Evolutionary conservation across 306 rosid species (phyloP).

Genomic region (Quercus robur): DNA sequence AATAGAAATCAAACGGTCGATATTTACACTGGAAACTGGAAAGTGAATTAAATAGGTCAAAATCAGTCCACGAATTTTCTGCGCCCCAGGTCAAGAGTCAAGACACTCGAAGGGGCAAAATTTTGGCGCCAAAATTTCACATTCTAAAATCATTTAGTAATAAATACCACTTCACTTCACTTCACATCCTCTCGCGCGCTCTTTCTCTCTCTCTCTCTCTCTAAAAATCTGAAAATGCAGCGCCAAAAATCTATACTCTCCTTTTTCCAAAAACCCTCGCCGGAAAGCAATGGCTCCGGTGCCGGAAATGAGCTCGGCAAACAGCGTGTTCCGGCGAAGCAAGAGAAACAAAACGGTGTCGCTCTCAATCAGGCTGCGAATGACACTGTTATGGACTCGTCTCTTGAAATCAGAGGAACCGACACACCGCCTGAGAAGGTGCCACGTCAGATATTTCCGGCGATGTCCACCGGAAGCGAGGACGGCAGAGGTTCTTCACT

Average conservation of each 20-base stretch:
- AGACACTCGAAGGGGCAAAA: background rate
- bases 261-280: conserved; percentile 58
- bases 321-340: conserved; percentile 19
- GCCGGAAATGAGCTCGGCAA: background rate
- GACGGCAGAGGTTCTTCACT: conserved; percentile 38
- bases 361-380: conserved; percentile 14
- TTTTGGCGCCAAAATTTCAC: conserved; percentile 30
- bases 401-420: conserved; percentile 63
- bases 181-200: background rate
- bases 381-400: conserved; percentile 15
- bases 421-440: conserved; percentile 97
- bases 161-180: background rate
- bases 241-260: conserved; percentile 83
- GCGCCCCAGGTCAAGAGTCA: background rate
- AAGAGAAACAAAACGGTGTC: conserved; percentile 10
- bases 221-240: conserved; percentile 43
- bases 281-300: conserved; percentile 34
- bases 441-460: conserved; percentile 64
- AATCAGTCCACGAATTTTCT: background rate
- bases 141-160: background rate
- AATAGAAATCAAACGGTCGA: background rate
- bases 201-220: background rate
- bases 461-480: conserved; percentile 21
- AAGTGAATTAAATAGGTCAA: background rate
- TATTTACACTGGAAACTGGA: background rate